Percentiles rank a stretch among this genome's conserved stretches.
phyloP scores from a whole-genome alignment of 73 alveolate genomes.

The Tetrahymena borealis region DNA sequence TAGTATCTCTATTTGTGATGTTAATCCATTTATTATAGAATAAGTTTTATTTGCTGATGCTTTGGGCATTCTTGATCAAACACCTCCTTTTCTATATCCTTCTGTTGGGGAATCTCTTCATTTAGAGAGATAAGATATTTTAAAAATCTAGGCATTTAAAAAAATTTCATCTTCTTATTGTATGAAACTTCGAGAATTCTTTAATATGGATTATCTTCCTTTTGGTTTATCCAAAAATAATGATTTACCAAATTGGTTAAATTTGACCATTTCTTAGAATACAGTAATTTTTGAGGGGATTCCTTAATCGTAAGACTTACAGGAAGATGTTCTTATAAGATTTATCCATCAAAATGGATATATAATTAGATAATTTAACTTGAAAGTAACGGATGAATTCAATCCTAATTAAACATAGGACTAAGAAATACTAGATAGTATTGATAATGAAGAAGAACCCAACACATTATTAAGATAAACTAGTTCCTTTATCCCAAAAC shows the following conservation, averaged over 20 bases:
- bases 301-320: background rate
- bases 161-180: background rate
- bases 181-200: background rate
- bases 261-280: background rate
- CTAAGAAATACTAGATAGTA: no score
- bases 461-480: no score
- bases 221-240: background rate
- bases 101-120: background rate
- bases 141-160: background rate
- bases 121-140: background rate
- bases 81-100: background rate
- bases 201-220: background rate
- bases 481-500: no score
- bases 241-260: background rate
- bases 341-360: background rate
- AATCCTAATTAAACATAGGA: background rate
- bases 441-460: no score
- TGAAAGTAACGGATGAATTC: background rate
- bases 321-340: background rate
- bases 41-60: background rate
- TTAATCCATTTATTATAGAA: background rate
- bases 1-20: background rate
- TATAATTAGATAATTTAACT: background rate
- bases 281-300: background rate
- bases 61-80: background rate